Percentiles rank a stretch among this genome's conserved stretches.
Evolutionary conservation across 176 grass and related monocot genomes (phyloP).

Genomic region (Oryza glumipatula): DNA sequence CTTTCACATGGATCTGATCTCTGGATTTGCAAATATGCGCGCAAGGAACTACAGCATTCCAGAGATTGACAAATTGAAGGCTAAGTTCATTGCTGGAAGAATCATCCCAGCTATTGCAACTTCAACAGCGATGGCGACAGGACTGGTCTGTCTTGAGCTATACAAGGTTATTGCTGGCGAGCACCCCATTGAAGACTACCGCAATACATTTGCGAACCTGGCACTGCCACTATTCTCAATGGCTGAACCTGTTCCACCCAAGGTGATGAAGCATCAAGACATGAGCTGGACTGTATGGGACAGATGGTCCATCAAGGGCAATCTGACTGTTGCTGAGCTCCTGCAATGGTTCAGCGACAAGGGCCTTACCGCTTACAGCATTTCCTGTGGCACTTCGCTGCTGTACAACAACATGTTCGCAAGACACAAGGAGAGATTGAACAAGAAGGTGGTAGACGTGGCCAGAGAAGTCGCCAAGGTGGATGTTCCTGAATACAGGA

Average conservation of each 20-base stretch:
- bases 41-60: constrained; percentile 81
- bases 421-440: constrained; percentile 58
- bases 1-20: constrained; percentile 82
- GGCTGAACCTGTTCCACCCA: constrained; percentile 69
- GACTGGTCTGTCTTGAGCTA: constrained; percentile 71
- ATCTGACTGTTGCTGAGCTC: constrained; percentile 61
- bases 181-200: constrained; percentile 68
- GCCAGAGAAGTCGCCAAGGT: constrained; percentile 67
- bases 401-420: constrained; percentile 73
- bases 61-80: constrained; percentile 78
- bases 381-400: constrained; percentile 60
- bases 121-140: constrained; percentile 82
- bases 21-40: constrained; percentile 80
- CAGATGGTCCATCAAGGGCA: constrained; percentile 62
- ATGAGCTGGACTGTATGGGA: constrained; percentile 81
- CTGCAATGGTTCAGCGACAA: constrained; percentile 65
- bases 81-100: constrained; percentile 78
- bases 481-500: constrained; percentile 54
- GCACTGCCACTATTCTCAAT: constrained; percentile 72
- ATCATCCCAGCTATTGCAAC: constrained; percentile 77
- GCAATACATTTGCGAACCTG: constrained; percentile 85
- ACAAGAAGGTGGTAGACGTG: constrained; percentile 60
- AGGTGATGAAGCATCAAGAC: constrained; percentile 70
- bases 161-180: constrained; percentile 71
- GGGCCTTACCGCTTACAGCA: constrained; percentile 67